Conservation (phyloP, 768 basidiomycete genomes). For the Xerocomus spinulosus region DNA sequence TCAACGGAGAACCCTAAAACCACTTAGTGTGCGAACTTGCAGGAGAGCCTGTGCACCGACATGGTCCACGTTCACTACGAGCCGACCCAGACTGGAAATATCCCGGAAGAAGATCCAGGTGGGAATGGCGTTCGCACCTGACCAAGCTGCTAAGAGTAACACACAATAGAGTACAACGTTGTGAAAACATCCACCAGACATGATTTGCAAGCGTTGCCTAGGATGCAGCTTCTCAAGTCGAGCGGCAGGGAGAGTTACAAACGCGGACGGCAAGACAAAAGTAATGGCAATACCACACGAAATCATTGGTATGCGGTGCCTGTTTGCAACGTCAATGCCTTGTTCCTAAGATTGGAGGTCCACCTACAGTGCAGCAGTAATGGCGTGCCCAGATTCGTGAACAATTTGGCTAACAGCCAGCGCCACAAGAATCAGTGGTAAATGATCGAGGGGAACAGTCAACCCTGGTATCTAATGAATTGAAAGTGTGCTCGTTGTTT, state of each 20-base stretch:
- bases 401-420: conserved; percentile 63
- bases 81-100: conserved; percentile 44
- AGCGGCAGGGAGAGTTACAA: conserved; percentile 55
- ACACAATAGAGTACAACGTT: conserved; percentile 60
- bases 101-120: conserved; percentile 47
- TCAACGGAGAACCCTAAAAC: conserved; percentile 56
- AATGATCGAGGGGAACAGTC: conserved; percentile 69
- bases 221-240: conserved; percentile 35
- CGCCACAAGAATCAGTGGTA: conserved; percentile 60
- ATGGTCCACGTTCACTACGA: conserved; percentile 50
- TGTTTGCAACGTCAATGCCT: conserved; percentile 26
- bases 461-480: conserved; percentile 68
- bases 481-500: conserved; percentile 1
- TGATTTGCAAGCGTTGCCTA: conserved; percentile 51
- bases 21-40: conserved; percentile 4
- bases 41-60: conserved; percentile 36
- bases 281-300: conserved; percentile 60
- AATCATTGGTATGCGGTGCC: conserved; percentile 60
- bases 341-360: not conserved
- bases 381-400: conserved; percentile 78
- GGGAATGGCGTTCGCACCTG: conserved; percentile 25
- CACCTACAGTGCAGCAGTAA: conserved; percentile 69
- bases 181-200: conserved; percentile 74
- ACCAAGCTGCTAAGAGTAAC: conserved; percentile 36
- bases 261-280: conserved; percentile 66